A percentile compares a stretch with the other conserved stretches of the same genome.
Evolutionary conservation across 495 filamentous ascomycete species (phyloP).

Genomic region (Ascobolus immersus): DNA sequence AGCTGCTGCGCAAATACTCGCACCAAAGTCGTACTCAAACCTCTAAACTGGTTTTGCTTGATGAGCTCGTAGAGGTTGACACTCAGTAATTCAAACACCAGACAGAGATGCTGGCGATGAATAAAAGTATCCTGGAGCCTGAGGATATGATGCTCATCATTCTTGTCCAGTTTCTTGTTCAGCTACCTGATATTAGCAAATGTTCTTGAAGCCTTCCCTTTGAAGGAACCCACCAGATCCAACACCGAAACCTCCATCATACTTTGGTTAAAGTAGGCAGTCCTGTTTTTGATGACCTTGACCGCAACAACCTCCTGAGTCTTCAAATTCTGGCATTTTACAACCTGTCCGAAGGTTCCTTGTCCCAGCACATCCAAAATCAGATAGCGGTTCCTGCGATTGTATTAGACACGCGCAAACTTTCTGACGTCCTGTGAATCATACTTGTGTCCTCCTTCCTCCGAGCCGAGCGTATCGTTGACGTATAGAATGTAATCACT

Average conservation of each 20-base stretch:
- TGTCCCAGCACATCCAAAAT: conserved; percentile 96
- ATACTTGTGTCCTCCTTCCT: conserved; percentile 92
- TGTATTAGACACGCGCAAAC: conserved; percentile 6
- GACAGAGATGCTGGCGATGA: conserved; percentile 86
- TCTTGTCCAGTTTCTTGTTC: conserved; percentile 96
- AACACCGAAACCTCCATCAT: conserved; percentile 99
- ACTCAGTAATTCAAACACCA: conserved; percentile 90
- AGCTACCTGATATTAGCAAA: conserved; percentile 31
- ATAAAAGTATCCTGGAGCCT: conserved; percentile 97
- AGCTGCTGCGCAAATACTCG: conserved; percentile 96
- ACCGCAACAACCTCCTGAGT: conserved; percentile 97
- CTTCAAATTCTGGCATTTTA: conserved; percentile 96
- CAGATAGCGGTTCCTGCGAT: conserved; percentile 72
- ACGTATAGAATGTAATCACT: conserved; percentile 99
- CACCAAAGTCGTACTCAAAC: conserved; percentile 88
- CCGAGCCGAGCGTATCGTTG: conserved; percentile 93
- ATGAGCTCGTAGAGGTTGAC: conserved; percentile 98
- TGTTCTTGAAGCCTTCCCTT: conserved; percentile 5
- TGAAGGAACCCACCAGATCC: conserved; percentile 43
- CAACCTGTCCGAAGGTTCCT: conserved; percentile 97
- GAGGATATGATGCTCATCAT: conserved; percentile 92
- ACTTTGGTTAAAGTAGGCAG: conserved; percentile 98
- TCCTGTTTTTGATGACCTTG: conserved; percentile 98
- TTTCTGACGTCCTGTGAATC: conserved; percentile 11
- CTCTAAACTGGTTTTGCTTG: conserved; percentile 98